These are phyloP conservation scores for Auricularia sp. DNA, from an alignment of 768 basidiomycete genomes.

Conservation along the genomic window DNA sequence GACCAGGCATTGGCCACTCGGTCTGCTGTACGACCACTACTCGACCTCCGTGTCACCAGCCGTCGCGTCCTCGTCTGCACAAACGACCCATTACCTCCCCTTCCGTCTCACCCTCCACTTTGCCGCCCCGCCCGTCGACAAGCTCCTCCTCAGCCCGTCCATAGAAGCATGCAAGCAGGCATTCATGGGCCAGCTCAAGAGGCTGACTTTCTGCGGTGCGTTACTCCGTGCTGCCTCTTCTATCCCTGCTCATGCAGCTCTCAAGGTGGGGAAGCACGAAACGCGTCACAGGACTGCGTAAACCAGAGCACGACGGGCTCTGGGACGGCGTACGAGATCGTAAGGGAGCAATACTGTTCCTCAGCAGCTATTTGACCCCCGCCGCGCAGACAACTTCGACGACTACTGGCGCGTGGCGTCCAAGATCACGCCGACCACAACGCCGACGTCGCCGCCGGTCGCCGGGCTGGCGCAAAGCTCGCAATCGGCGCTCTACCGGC, in stretches of 20 bases:
- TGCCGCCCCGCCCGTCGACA: constrained; percentile 77
- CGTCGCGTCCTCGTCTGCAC: constrained; percentile 29
- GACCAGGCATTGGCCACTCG: constrained; percentile 94
- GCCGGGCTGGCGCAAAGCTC: constrained; percentile 42
- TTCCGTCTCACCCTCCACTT: constrained; percentile 80
- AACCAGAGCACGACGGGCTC: constrained; percentile 88
- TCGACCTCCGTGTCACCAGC: constrained; percentile 43
- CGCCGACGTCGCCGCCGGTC: constrained; percentile 26
- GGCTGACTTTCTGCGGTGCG: constrained; percentile 79
- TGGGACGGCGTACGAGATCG: constrained; percentile 97
- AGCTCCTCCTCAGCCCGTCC: constrained; percentile 68
- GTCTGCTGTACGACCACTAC: constrained; percentile 85
- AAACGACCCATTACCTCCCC: constrained; percentile 39
- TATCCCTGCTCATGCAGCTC: not conserved
- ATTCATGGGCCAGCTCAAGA: constrained; percentile 96
- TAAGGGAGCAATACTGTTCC: constrained; percentile 34
- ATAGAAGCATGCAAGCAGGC: constrained; percentile 84
- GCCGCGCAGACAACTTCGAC: constrained; percentile 78
- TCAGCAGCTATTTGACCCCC: not conserved
- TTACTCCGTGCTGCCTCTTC: not conserved
- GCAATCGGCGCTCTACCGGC: constrained; percentile 13
- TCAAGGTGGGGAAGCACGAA: constrained; percentile 81
- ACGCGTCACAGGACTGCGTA: constrained; percentile 81
- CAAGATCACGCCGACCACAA: constrained; percentile 81
- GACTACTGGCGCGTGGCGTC: constrained; percentile 89